phyloP scores from a whole-genome alignment of 495 filamentous ascomycete genomes.

The Halenospora varia region DNA sequence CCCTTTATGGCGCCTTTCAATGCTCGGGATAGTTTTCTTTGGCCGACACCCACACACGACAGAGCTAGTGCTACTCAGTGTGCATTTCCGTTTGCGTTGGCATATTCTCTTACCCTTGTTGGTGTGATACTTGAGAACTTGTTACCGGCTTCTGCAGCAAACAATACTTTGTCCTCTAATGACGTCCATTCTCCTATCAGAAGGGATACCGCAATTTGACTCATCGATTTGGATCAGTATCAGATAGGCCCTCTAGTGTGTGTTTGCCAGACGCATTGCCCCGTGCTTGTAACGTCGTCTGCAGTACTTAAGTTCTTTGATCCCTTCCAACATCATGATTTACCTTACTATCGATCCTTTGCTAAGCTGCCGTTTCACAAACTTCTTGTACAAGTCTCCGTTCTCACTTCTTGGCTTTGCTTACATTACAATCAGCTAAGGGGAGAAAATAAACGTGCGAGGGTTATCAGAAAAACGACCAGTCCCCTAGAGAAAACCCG shows the following conservation, averaged over 20 bases:
- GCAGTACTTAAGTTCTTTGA: neutral
- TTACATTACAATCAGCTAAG: too few relatives aligned
- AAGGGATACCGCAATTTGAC: neutral
- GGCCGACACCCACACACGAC: neutral
- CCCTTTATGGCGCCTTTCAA: neutral
- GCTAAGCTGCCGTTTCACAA: neutral
- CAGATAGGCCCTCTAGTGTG: neutral
- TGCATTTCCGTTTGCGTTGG: neutral
- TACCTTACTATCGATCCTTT: neutral
- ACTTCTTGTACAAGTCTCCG: neutral
- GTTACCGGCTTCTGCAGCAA: neutral
- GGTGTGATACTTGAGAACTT: neutral
- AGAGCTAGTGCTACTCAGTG: neutral
- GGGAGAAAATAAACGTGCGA: too few relatives aligned
- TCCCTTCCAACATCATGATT: neutral
- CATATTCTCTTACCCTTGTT: neutral
- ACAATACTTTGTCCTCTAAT: neutral
- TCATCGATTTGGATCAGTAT: neutral
- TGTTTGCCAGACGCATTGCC: neutral
- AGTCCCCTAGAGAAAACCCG: too few relatives aligned
- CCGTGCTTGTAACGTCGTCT: neutral
- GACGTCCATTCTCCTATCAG: neutral
- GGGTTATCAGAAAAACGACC: too few relatives aligned
- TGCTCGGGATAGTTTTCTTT: neutral
- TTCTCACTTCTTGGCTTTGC: too few relatives aligned